phyloP scores from a whole-genome alignment of 331 rosid species.

The Phaseolus coccineus region DNA sequence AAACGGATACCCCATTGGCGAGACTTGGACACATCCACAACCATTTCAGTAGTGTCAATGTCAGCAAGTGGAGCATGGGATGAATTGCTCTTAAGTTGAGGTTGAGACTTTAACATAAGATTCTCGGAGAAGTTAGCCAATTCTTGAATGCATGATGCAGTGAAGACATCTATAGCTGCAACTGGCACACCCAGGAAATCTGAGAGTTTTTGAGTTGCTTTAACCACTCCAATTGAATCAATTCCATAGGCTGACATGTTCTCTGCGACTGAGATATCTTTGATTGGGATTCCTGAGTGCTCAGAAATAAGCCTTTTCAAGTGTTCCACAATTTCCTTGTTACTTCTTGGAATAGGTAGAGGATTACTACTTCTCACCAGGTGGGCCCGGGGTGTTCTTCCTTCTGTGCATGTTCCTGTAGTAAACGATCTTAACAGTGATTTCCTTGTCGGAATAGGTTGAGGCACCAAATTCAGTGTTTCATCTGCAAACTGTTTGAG shows the following conservation, averaged over 20 bases:
- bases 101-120: constrained; percentile 65
- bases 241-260: constrained; percentile 74
- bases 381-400: constrained; percentile 71
- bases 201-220: constrained; percentile 90
- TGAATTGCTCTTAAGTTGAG: constrained; percentile 53
- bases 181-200: constrained; percentile 85
- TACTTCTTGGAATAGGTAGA: constrained; percentile 48
- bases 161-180: constrained; percentile 89
- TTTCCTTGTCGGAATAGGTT: constrained; percentile 59
- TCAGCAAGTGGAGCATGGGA: constrained; percentile 55
- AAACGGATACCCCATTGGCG: constrained; percentile 58
- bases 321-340: constrained; percentile 67
- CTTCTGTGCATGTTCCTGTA: constrained; percentile 79
- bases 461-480: constrained; percentile 69
- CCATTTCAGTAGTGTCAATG: constrained; percentile 50
- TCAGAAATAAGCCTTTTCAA: constrained; percentile 72
- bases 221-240: constrained; percentile 91
- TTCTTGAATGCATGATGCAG: constrained; percentile 83
- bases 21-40: constrained; percentile 60
- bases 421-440: constrained; percentile 64
- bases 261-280: constrained; percentile 67
- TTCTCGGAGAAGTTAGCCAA: constrained; percentile 78
- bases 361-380: constrained; percentile 45
- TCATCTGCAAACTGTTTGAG: constrained; percentile 87
- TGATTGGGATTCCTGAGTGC: constrained; percentile 70